Evolutionary conservation across 1,284 basidiomycete species (phyloP), one percentile per base, ranked within the genome.

Genomic region (Malassezia pachydermatis): DNA sequence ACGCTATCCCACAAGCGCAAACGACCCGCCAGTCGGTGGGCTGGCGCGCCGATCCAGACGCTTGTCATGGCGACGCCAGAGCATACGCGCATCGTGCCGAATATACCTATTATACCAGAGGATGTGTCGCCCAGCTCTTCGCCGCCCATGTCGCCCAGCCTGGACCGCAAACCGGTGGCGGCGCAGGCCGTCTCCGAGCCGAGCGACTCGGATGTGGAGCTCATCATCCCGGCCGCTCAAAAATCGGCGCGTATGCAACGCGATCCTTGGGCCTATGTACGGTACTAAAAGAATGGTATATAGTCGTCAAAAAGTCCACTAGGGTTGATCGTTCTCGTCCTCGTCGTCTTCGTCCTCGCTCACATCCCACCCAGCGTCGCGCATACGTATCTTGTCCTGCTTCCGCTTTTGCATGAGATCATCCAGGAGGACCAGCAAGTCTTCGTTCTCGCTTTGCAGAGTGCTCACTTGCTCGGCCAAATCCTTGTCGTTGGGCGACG

Each of bases 341-440:
- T 88, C 88, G 46, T 94, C 90, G 1, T 85, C 88, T 7, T 75
- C 74, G 32, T 74, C 73, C 9, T 75, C 74, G 35, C 68, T 72
- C 8, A 95, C 89, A 22, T 89, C 86, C 64, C 86, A 58, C 0
- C 84, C 85, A 17, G 79, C 80, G 41, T 78, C 79, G 59, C 78
- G 76, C 76, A 96, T 79, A 58, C 76, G 75, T 35, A 73, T 77
- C 75, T 95, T 95, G 70, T 96, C 90, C 55, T 75, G 76, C 72
- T 80, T 80, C 41, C 88, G 77, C 75, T 96, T 96, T 60, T 77
- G 79, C 40, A 81, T 85, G 43, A 96, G 75, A 73, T 98, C 94
- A 63, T 98, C 94, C 3, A 98, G 76, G 28, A 96, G 75, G 0
- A 98, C 89, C 2, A 98, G 76, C 46, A 98, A 72, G 72, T 96